Base-by-base conservation (phyloP, 2,329 filamentous ascomycete genomes). In the Sarocladiaceae sp. region DNA sequence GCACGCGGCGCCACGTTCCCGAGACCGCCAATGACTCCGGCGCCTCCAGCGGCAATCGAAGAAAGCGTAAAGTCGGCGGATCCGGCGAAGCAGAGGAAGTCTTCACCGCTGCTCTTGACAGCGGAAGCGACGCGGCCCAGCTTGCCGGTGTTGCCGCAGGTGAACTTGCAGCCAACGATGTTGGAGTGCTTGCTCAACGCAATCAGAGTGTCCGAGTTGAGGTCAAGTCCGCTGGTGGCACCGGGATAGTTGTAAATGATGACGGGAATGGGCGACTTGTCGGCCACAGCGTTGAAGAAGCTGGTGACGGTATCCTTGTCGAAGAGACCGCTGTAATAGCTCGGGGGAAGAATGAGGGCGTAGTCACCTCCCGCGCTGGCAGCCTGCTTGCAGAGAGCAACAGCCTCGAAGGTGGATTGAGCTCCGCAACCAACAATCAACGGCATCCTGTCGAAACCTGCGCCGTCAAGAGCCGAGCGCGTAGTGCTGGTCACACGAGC, bases 351-450 rank as follows among this genome's bases (percentile, higher is more conserved):
- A 3, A 90, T 76, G 45, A 93, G 72, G 6, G 83, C 84, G 54
- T 84, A 87, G 63, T 89, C 83, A 51, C 82, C 85, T 45, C 86
- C 87, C 29, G 78, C 72, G 23, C 74, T 71, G 53, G 76, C 78
- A 12, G 85, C 85, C 56, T 88, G 83, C 47, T 70, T 65, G 66
- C 83, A 88, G 47, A 83, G 69, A 47, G 80, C 70, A 48, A 90
- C 75, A 15, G 82, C 81, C 64, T 90, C 85, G 45, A 82, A 74
- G 7, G 82, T 86, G 42, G 83, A 87, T 55, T 88, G 82, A 42
- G 78, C 75, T 44, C 83, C 84, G 54, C 82, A 86, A 33, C 87
- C 86, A 26, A 88, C 86, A 48, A 91, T 85, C 50, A 91, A 84
- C 3, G 37, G 37, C 64, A 88, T 70, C 51, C 76, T 65, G 1